A percentile compares a stretch with the other conserved stretches of the same genome.
Conservation (phyloP, 495 filamentous ascomycete species). For the Ramalina intermedia region DNA sequence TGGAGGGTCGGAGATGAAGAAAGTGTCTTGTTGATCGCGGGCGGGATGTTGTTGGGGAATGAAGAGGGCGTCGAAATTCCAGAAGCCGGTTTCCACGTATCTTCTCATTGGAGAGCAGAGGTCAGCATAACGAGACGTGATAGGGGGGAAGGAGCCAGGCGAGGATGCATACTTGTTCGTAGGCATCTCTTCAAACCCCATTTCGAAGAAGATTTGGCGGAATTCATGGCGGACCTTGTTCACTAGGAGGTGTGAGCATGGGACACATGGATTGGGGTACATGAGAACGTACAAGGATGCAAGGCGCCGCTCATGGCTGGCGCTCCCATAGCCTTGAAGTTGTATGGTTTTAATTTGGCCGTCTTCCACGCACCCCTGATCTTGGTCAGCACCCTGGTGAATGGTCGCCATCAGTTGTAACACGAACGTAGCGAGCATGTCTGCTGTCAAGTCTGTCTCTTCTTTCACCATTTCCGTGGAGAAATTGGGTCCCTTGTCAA, state of each 20-base stretch:
- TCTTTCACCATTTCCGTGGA: conserved; percentile 75
- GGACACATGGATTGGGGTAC: too few relatives aligned
- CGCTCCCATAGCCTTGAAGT: conserved; percentile 84
- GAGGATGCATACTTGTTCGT: conserved; percentile 54
- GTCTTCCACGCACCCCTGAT: conserved; percentile 64
- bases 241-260: conserved; percentile 24
- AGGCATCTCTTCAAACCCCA: conserved; percentile 76
- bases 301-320: conserved; percentile 67
- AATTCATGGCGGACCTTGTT: conserved; percentile 92
- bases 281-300: conserved; percentile 61
- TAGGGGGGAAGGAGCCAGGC: background rate
- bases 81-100: conserved; percentile 93
- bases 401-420: background rate
- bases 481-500: conserved; percentile 76
- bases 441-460: conserved; percentile 86
- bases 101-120: conserved; percentile 19
- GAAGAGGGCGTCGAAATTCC: conserved; percentile 96
- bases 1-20: conserved; percentile 86
- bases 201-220: conserved; percentile 93
- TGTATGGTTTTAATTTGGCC: conserved; percentile 87
- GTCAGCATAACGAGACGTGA: conserved; percentile 19
- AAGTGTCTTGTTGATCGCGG: conserved; percentile 91
- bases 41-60: conserved; percentile 96
- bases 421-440: conserved; percentile 59
- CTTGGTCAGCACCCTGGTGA: conserved; percentile 6